phyloP scores from a whole-genome alignment of 768 basidiomycete genomes.

The Suillus clintonianus region DNA sequence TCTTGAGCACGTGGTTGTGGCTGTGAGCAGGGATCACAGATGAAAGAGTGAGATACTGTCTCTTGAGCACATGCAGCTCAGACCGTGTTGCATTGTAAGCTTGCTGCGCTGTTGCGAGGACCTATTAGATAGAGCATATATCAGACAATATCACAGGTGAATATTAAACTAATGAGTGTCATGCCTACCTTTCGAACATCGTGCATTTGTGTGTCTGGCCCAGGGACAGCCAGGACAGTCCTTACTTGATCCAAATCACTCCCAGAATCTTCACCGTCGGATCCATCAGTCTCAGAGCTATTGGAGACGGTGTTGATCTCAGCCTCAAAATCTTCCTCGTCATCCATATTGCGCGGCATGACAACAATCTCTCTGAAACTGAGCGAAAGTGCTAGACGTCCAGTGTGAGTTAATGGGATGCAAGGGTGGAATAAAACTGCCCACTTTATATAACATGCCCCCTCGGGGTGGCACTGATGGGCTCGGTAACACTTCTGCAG shows the following conservation, averaged over 20 bases:
- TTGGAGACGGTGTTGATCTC: background rate
- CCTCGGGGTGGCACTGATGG: no score
- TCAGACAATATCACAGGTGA: background rate
- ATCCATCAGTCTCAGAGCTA: background rate
- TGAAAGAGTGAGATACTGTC: background rate
- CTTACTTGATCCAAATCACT: background rate
- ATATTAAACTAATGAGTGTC: background rate
- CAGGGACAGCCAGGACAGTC: background rate
- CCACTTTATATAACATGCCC: no score
- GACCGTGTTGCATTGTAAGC: background rate
- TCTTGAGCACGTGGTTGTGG: background rate
- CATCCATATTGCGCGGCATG: background rate
- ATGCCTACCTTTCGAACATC: constrained; percentile 3
- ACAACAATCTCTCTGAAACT: background rate
- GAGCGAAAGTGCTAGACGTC: background rate
- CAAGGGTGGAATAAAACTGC: background rate
- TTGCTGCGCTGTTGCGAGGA: background rate
- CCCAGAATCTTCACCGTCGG: background rate
- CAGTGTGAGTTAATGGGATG: background rate
- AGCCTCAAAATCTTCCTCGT: background rate
- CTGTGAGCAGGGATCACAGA: background rate
- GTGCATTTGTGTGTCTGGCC: background rate
- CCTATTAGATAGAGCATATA: constrained; percentile 5
- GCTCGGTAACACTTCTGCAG: no score
- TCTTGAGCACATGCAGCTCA: background rate